Conservation (phyloP, 1,284 basidiomycete genomes). For the Tilletiopsis washingtonensis region DNA sequence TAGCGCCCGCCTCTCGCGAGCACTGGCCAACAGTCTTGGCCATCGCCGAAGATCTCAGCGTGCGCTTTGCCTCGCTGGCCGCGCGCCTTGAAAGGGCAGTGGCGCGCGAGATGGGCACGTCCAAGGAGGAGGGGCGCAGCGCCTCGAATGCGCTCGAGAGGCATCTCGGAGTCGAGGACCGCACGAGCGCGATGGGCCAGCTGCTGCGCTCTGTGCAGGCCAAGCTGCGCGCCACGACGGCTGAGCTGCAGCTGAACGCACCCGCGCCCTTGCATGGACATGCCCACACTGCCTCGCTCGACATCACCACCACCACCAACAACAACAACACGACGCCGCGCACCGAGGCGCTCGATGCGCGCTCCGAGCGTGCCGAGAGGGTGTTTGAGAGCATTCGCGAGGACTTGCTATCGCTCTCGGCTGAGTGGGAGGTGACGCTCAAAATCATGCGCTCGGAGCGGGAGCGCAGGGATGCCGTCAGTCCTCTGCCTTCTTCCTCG, state of each 20-base stretch:
- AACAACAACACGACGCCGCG: not conserved
- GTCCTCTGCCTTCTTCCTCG: not conserved
- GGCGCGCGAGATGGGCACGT: no score
- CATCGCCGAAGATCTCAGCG: no score
- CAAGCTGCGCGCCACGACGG: slow-evolving; percentile 40
- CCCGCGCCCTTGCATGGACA: slow-evolving; percentile 28
- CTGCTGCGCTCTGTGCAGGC: slow-evolving; percentile 42
- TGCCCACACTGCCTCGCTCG: not conserved
- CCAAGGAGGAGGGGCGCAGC: no score
- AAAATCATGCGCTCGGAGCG: slow-evolving; percentile 24
- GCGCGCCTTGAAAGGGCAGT: no score
- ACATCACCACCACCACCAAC: not conserved
- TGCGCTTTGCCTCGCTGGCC: no score
- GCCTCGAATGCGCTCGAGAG: no score
- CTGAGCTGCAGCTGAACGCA: slow-evolving; percentile 24
- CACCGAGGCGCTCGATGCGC: not conserved
- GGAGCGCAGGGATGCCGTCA: slow-evolving; percentile 8
- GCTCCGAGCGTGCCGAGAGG: slow-evolving; percentile 14
- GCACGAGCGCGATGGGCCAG: slow-evolving; percentile 28
- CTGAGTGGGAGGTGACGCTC: slow-evolving; percentile 40
- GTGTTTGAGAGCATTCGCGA: slow-evolving; percentile 34
- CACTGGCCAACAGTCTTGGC: no score
- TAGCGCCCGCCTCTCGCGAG: no score
- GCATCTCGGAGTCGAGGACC: slow-evolving; percentile 34
- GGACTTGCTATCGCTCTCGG: slow-evolving; percentile 32